Conservation (phyloP, 495 filamentous ascomycete species). For the Monascus purpureus region DNA sequence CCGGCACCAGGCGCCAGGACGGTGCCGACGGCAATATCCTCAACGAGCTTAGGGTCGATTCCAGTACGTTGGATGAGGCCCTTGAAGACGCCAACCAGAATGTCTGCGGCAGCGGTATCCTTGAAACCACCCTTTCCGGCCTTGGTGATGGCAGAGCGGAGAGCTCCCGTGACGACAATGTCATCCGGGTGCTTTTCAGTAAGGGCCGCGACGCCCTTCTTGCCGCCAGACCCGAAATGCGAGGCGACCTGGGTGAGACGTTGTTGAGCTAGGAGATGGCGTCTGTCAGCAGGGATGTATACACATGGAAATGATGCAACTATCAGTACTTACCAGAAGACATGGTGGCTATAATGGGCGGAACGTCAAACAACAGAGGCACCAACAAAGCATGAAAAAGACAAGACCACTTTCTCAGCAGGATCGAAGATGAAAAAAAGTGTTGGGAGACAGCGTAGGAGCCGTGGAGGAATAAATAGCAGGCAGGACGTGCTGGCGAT, state of each 20-base stretch:
- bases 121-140: conserved; percentile 91
- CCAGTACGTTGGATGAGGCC: conserved; percentile 68
- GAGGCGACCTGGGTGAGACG: conserved; percentile 50
- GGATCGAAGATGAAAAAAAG: no score
- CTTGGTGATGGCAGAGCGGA: conserved; percentile 84
- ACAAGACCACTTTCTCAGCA: no score
- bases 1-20: conserved; percentile 89
- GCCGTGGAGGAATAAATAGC: no score
- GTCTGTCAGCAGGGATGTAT: conserved; percentile 2
- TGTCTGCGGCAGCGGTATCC: conserved; percentile 74
- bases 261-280: conserved; percentile 32
- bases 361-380: no score
- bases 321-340: conserved; percentile 27
- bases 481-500: no score
- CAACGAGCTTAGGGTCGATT: conserved; percentile 71
- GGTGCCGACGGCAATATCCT: conserved; percentile 85
- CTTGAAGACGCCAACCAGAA: conserved; percentile 73
- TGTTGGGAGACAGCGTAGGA: no score
- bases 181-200: conserved; percentile 55
- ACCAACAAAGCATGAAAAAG: conserved; percentile 3
- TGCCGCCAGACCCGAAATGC: conserved; percentile 36
- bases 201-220: conserved; percentile 37
- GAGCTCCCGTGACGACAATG: conserved; percentile 83
- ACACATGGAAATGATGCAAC: no score
- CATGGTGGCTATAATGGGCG: conserved; percentile 22